These are phyloP conservation scores for Solanum verrucosum DNA, from an alignment of 257 asterid genomes.

Conservation along the genomic window DNA sequence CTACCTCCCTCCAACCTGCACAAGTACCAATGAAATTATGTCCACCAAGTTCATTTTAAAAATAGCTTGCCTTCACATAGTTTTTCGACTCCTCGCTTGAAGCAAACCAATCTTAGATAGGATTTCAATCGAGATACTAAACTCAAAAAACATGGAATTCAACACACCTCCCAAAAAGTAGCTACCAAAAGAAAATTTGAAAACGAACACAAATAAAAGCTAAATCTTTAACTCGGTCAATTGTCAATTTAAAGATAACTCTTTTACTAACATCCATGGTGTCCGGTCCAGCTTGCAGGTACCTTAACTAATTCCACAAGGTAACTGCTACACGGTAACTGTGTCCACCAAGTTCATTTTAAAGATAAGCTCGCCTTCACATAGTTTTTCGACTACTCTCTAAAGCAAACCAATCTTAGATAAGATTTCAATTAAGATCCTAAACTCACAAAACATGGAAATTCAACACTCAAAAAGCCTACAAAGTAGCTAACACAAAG, in stretches of 20 bases:
- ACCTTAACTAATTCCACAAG: neutral
- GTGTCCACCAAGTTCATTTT: neutral
- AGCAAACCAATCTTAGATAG: neutral
- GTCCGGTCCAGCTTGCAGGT: neutral
- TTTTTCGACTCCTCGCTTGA: neutral
- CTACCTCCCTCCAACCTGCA: neutral
- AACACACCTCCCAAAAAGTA: neutral
- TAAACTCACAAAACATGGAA: neutral
- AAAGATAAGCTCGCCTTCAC: neutral
- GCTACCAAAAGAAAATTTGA: neutral
- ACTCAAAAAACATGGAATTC: neutral
- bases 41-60: neutral
- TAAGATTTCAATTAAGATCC: neutral
- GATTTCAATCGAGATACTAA: neutral
- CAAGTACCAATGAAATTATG: neutral
- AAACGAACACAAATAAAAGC: neutral
- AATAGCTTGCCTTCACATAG: neutral
- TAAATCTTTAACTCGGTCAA: neutral
- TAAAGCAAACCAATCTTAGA: neutral
- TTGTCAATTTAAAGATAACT: neutral
- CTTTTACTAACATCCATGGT: neutral
- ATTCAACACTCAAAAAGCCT: neutral
- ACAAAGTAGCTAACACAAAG: neutral
- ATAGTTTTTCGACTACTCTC: neutral
- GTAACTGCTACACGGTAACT: neutral